phyloP scores from a whole-genome alignment of 2,329 filamentous ascomycete genomes.

The Incumbomyces delicatus region DNA sequence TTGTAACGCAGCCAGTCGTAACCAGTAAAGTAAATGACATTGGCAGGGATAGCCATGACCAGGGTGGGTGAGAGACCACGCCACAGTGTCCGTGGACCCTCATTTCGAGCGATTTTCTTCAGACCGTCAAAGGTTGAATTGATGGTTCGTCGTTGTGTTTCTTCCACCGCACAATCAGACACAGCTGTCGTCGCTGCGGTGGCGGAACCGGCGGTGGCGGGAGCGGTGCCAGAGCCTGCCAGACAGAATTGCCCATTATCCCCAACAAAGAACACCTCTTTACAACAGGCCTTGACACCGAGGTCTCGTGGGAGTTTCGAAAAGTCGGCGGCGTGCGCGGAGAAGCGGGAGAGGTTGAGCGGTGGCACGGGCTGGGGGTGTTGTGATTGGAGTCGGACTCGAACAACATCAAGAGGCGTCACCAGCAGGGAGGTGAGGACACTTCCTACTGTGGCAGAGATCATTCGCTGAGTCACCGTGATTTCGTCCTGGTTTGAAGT shows the following conservation, averaged over 20 bases:
- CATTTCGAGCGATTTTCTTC: constrained; percentile 87
- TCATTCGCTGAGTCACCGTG: constrained; percentile 81
- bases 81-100: constrained; percentile 81
- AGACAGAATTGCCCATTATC: constrained; percentile 75
- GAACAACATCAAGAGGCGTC: constrained; percentile 92
- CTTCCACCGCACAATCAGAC: constrained; percentile 74
- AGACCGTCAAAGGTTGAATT: constrained; percentile 86
- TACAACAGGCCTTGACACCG: constrained; percentile 87
- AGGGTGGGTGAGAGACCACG: constrained; percentile 87
- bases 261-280: constrained; percentile 93
- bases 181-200: constrained; percentile 30
- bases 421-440: constrained; percentile 81
- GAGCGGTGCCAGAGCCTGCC: constrained; percentile 41
- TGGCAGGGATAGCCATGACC: constrained; percentile 85
- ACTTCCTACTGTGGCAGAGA: constrained; percentile 85
- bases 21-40: constrained; percentile 97
- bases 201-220: constrained; percentile 29
- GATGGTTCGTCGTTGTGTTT: constrained; percentile 72
- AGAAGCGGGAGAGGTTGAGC: constrained; percentile 47
- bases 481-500: constrained; percentile 42
- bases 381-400: constrained; percentile 88
- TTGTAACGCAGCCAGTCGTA: constrained; percentile 89
- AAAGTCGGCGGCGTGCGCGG: constrained; percentile 43
- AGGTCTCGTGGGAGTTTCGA: constrained; percentile 70
- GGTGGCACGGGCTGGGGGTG: constrained; percentile 40